Evolutionary conservation across 2,329 filamentous ascomycete genomes (phyloP).

Genomic region (Colletotrichum kahawae): DNA sequence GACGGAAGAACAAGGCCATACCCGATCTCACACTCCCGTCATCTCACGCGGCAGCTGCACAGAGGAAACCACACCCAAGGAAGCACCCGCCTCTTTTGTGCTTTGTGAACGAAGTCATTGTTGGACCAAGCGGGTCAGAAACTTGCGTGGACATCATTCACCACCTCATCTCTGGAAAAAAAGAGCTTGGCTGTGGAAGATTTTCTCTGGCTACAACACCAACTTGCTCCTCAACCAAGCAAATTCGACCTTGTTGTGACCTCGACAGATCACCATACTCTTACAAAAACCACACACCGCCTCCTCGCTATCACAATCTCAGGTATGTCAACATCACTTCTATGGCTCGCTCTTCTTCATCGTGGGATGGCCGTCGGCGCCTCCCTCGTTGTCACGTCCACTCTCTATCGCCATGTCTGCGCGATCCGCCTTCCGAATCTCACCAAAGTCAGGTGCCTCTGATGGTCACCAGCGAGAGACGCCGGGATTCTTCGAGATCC

Average conservation of each 20-base stretch:
- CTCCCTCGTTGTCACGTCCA: not conserved
- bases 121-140: not conserved
- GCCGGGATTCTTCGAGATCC: not conserved
- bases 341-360: not conserved
- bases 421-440: not conserved
- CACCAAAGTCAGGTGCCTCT: not conserved
- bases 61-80: not conserved
- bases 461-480: not conserved
- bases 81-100: not conserved
- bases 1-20: not conserved
- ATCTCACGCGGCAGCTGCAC: slow-evolving; percentile 2
- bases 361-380: not conserved
- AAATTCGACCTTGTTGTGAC: not conserved
- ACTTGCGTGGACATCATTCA: not conserved
- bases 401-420: not conserved
- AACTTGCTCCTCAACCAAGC: not conserved
- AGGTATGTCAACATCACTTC: not conserved
- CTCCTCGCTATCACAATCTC: not conserved
- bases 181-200: not conserved
- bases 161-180: not conserved
- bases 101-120: slow-evolving; percentile 1
- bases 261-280: not conserved
- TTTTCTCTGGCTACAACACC: not conserved
- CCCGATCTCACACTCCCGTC: not conserved
- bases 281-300: not conserved